Base-by-base conservation (phyloP, 106 monocot genomes). In the Dactylorhiza incarnata region DNA sequence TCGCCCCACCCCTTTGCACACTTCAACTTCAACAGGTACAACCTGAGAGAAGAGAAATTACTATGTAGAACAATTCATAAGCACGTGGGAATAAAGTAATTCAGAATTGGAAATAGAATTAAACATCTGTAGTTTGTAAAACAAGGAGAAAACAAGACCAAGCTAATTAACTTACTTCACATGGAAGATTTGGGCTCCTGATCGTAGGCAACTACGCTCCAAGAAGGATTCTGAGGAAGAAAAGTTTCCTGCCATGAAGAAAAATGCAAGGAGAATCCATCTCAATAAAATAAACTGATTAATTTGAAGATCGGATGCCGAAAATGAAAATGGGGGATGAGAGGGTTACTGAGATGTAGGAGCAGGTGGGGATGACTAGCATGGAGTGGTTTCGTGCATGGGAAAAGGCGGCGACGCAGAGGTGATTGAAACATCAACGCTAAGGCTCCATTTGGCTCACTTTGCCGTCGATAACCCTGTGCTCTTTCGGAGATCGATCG, bases 351-450 rank as follows among this genome's bases (percentile, higher is more conserved):
- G 93, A 93, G 84, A 97, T 78, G 78, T 94, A 94, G 25, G 93
- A 84, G 84, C 97, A 97, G 81, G 93, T 88, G 70, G 97, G 97
- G 63, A 89, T 75, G 76, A 97, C 91, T 62, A 83, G 80, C 78
- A 94, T 45, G 68, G 83, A 77, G 25, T 68, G 84, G 50, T 63
- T 73, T 58, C n/a, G 82, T 20, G 97, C 97, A 78, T 94, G 91
- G 50, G 74, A 25, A 79, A 97, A 94, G 58, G 94, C 93, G 47
- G 94, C 87, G 79, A 49, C 73, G 83, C 89, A 91, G 77, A 97
- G 93, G 52, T 63, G 81, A 22, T 72, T 75, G 22, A 93, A n/a
- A n/a, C n/a, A n/a, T n/a, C n/a, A n/a, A n/a, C n/a, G n/a, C n/a
- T n/a, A n/a, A n/a, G n/a, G n/a, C n/a, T n/a, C n/a, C n/a, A n/a